These are phyloP conservation scores for Leucoagaricus sp. DNA, from an alignment of 1,284 basidiomycete species.

Conservation along the genomic window DNA sequence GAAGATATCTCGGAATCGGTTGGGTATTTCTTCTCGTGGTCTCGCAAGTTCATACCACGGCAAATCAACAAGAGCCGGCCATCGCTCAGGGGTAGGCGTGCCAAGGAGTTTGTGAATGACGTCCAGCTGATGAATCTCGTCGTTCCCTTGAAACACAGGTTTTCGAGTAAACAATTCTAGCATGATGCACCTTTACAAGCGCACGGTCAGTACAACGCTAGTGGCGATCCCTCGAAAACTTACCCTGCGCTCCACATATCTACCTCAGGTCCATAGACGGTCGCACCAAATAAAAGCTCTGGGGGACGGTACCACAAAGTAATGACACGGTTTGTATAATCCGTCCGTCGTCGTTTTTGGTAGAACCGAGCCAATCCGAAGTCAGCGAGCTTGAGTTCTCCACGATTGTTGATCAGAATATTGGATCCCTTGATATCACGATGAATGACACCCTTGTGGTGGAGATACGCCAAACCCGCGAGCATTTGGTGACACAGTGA, in stretches of 20 bases:
- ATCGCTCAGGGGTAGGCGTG: constrained; percentile 81
- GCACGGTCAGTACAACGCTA: constrained; percentile 8
- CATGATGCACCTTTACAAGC: constrained; percentile 89
- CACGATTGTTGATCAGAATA: constrained; percentile 91
- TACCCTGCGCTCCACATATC: constrained; percentile 99
- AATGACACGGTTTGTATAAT: constrained; percentile 99
- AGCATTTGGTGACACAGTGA: constrained; percentile 96
- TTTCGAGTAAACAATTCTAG: constrained; percentile 95
- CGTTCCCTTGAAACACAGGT: constrained; percentile 94
- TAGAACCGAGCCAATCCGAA: constrained; percentile 99
- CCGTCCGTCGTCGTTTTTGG: constrained; percentile 84
- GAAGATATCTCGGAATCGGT: constrained; percentile 79
- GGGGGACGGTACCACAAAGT: constrained; percentile 99
- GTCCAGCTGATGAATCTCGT: constrained; percentile 96
- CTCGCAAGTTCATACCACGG: constrained; percentile 99
- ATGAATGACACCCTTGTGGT: constrained; percentile 94
- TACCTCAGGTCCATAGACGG: constrained; percentile 97
- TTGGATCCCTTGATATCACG: constrained; percentile 99
- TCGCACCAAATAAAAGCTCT: constrained; percentile 94
- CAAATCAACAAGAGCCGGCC: constrained; percentile 81
- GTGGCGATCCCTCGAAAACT: constrained; percentile 26
- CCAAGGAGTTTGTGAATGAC: constrained; percentile 91
- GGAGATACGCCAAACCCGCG: constrained; percentile 89
- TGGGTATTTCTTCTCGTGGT: constrained; percentile 72
- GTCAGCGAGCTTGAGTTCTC: constrained; percentile 95